Base-by-base conservation (phyloP, 1,284 basidiomycete genomes). In the Amylostereum areolatum region DNA sequence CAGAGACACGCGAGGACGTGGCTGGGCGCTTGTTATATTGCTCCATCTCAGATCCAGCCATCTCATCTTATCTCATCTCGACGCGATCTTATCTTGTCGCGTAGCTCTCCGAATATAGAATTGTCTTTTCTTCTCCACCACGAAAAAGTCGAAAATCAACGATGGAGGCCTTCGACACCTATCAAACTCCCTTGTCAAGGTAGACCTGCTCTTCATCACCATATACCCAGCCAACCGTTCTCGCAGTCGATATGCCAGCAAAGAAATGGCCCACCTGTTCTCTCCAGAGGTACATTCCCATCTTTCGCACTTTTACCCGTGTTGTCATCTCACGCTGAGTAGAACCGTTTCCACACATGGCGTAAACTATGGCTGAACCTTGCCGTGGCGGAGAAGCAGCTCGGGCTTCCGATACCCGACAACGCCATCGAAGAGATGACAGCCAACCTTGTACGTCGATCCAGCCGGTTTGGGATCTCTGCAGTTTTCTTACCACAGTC, bases 331-430 rank as follows among this genome's bases (percentile, higher is more conserved):
- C 18, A 48, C 5, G 28, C 30, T 12, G 3, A 12, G 34, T 53
- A 97, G 94, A 96, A 90, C 57, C 89, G 97, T 27, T 99, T 97
- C 70, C 83, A 83, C 53, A 98, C 95, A n/a, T 99, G 96, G 96
- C 78, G 96, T 58, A 79, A 89, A 64, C 79, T 99, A 27, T 99
- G 96, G 96, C 81, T 99, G 57, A 96, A 89, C 68, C 88, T 99
- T 43, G 97, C 96, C 50, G 88, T 91, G 50, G 96, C 95, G 8
- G 94, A 99, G 70, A 94, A 97, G 73, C 85, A 98, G 69, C 83
- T 99, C 37, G 97, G 96, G 1, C 75, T 99, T 43, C 80, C 85
- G 49, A 94, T 99, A 66, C 74, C 90, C 0, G 90, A 96, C 57
- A 81, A 91, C 56, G 96, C 96, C 18, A 89, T 99, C 59, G 81